phyloP scores from a whole-genome alignment of 129 eudicot genomes.

The Arctium minus region DNA sequence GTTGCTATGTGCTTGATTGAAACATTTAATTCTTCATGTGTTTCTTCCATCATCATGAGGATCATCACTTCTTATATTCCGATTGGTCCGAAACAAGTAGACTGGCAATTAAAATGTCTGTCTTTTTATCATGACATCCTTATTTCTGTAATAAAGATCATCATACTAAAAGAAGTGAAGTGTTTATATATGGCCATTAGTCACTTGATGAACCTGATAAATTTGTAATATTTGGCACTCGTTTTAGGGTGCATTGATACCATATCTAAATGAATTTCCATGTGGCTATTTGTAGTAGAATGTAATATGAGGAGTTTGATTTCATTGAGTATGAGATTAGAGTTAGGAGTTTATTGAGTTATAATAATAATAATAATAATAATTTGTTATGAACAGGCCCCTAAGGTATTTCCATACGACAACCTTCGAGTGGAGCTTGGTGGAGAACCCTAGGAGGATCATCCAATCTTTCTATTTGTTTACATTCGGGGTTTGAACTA shows the following conservation, averaged over 20 bases:
- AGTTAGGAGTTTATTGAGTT: background rate
- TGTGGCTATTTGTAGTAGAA: background rate
- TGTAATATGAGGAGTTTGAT: too few relatives aligned
- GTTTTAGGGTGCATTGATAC: too few relatives aligned
- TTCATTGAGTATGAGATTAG: background rate
- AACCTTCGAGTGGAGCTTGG: constrained; percentile 96
- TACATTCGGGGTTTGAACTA: constrained; percentile 19
- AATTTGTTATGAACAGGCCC: constrained; percentile 50
- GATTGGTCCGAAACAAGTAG: background rate
- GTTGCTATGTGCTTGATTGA: background rate
- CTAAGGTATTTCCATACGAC: constrained; percentile 91
- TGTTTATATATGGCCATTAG: background rate
- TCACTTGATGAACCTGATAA: too few relatives aligned
- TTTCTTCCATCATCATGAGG: background rate
- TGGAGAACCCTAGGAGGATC: constrained; percentile 70
- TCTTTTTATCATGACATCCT: background rate
- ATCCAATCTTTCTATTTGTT: constrained; percentile 9
- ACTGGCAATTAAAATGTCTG: too few relatives aligned
- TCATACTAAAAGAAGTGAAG: background rate
- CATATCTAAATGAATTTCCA: background rate
- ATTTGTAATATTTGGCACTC: background rate
- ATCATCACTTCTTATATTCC: background rate
- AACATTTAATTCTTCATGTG: background rate
- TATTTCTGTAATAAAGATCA: background rate
- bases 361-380: background rate